Evolutionary conservation across 768 basidiomycete species (phyloP).

Genomic region (Infundibulicybe gibba): DNA sequence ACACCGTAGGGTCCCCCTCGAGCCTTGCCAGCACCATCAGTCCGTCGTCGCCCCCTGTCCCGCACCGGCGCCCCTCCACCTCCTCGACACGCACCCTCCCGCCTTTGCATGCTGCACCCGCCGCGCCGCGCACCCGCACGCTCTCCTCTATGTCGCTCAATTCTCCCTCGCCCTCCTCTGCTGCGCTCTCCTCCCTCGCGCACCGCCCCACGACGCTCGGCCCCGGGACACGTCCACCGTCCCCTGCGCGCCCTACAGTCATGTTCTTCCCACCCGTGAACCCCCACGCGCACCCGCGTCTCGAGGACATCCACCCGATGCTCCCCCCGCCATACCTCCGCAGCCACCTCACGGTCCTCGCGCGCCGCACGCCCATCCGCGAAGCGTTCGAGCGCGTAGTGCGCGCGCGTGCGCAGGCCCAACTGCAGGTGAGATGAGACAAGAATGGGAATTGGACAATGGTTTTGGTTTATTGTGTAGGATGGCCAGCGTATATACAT

Average conservation of each 20-base stretch:
- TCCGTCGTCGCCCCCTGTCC: slow-evolving; percentile 23
- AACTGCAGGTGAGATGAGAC: slow-evolving; percentile 20
- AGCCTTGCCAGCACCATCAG: slow-evolving; percentile 29
- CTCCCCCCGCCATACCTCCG: slow-evolving; percentile 70
- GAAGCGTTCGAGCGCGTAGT: slow-evolving; percentile 70
- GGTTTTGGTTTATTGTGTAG: background rate
- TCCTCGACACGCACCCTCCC: slow-evolving; percentile 55
- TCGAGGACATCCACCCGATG: slow-evolving; percentile 65
- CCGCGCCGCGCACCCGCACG: slow-evolving; percentile 39
- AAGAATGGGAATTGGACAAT: background rate
- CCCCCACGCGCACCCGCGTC: slow-evolving; percentile 34
- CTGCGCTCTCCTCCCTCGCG: slow-evolving; percentile 54
- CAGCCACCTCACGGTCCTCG: slow-evolving; percentile 67
- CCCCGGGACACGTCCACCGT: slow-evolving; percentile 20
- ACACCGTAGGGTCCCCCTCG: slow-evolving; percentile 25
- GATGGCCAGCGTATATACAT: background rate
- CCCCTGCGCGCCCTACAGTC: slow-evolving; percentile 38
- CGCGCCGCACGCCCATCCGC: slow-evolving; percentile 60
- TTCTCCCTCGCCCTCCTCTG: slow-evolving; percentile 45
- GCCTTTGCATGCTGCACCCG: slow-evolving; percentile 22
- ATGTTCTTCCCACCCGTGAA: slow-evolving; percentile 65
- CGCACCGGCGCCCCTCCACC: slow-evolving; percentile 36
- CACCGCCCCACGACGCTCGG: slow-evolving; percentile 48
- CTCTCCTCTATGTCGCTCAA: slow-evolving; percentile 42
- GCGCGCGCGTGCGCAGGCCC: slow-evolving; percentile 38